A percentile compares a stretch with the other conserved stretches of the same genome.
These are phyloP conservation scores for Cucurbita ficifolia DNA, from an alignment of 306 rosid genomes.

Conservation along the genomic window DNA sequence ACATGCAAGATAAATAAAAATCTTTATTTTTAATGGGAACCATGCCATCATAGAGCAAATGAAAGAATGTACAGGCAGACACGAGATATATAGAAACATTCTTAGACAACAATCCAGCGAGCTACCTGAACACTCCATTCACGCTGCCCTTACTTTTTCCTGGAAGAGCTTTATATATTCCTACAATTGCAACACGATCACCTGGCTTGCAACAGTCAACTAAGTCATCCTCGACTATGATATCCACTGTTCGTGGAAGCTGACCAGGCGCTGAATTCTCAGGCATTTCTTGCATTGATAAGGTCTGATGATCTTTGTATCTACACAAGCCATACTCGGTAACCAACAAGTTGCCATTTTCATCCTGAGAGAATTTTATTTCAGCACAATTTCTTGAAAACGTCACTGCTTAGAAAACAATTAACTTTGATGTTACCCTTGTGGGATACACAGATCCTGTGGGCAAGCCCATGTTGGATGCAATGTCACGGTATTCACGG, in stretches of 20 bases:
- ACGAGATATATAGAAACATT: not conserved
- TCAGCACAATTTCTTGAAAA: constrained; percentile 4
- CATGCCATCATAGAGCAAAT: not conserved
- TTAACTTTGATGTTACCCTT: constrained; percentile 53
- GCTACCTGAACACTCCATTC: constrained; percentile 93
- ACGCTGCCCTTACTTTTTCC: constrained; percentile 81
- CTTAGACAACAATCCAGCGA: constrained; percentile 4
- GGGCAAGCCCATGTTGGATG: constrained; percentile 89
- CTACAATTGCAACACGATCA: constrained; percentile 88
- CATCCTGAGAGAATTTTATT: constrained; percentile 40
- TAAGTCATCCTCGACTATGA: constrained; percentile 79
- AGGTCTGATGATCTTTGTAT: constrained; percentile 88
- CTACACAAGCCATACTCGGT: constrained; percentile 92
- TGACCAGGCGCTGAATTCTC: constrained; percentile 99
- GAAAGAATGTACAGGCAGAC: not conserved
- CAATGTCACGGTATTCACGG: constrained; percentile 90
- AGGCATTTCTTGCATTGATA: constrained; percentile 96
- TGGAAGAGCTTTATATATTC: constrained; percentile 84
- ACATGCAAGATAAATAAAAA: not conserved
- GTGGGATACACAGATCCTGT: constrained; percentile 96
- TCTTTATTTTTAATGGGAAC: not conserved
- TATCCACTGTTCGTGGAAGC: constrained; percentile 93
- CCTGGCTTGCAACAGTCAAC: constrained; percentile 98
- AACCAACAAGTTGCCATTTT: constrained; percentile 78
- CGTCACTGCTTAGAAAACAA: constrained; percentile 7